Evolutionary conservation across 1,284 basidiomycete species (phyloP).

Genomic region (Stereum hirsutum): DNA sequence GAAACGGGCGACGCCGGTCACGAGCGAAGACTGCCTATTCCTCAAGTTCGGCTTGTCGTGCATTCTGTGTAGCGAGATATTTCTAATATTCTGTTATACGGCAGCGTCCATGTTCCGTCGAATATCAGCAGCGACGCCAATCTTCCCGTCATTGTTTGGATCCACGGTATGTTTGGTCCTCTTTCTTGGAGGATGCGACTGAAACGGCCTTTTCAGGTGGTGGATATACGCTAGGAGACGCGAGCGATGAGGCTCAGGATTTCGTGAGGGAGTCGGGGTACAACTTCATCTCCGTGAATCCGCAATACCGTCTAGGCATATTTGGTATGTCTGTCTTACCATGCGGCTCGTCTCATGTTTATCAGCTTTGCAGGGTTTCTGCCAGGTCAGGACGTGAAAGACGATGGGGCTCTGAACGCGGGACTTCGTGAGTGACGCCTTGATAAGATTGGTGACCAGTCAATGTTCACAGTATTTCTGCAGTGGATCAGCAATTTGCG

Average conservation of each 20-base stretch:
- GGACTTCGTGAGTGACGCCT: slow-evolving; percentile 19
- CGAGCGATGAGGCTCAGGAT: slow-evolving; percentile 3
- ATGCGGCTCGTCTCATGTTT: neutral
- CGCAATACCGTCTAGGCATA: slow-evolving; percentile 32
- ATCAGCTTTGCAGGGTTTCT: too few species aligned
- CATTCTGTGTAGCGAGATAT: too few species aligned
- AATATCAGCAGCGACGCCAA: neutral
- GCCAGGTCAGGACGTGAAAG: slow-evolving; percentile 16
- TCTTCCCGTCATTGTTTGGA: slow-evolving; percentile 31
- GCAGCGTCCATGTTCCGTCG: slow-evolving; percentile 2
- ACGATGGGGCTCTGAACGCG: slow-evolving; percentile 19
- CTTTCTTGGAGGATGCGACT: neutral
- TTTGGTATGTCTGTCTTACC: slow-evolving; percentile 27
- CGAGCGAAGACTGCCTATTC: too few species aligned
- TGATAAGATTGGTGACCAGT: neutral
- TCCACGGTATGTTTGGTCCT: slow-evolving; percentile 26
- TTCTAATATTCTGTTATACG: too few species aligned
- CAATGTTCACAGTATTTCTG: neutral
- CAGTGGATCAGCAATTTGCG: slow-evolving; percentile 19
- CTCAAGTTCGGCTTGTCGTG: too few species aligned
- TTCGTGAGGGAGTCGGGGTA: slow-evolving; percentile 14
- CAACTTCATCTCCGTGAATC: slow-evolving; percentile 24
- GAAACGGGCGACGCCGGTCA: too few species aligned
- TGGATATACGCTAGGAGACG: slow-evolving; percentile 7
- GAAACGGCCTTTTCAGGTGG: too few species aligned